These are phyloP conservation scores for Ophiostoma triangulosporum DNA, from an alignment of 2,329 filamentous ascomycete species.

Conservation along the genomic window DNA sequence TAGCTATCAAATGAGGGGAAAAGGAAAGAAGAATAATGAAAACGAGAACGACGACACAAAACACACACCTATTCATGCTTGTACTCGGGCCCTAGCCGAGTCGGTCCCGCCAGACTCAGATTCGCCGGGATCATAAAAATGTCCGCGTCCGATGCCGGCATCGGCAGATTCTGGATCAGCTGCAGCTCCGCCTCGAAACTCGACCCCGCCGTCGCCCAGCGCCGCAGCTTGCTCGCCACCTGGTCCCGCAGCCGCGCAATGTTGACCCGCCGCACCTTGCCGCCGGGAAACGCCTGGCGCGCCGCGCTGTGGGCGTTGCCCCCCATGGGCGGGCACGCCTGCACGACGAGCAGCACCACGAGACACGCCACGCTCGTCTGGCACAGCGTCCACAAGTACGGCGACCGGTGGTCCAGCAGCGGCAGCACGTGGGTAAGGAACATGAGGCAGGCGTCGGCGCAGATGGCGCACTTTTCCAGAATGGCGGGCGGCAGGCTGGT, in stretches of 20 bases:
- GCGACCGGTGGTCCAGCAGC: conserved; percentile 24
- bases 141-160: background rate
- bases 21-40: background rate
- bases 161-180: conserved; percentile 11
- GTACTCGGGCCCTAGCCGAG: background rate
- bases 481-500: conserved; percentile 14
- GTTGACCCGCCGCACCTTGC: conserved; percentile 1
- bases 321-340: conserved; percentile 17
- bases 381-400: conserved; percentile 25
- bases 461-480: conserved; percentile 21
- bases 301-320: conserved; percentile 5
- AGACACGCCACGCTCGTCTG: conserved; percentile 24
- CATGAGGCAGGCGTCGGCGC: conserved; percentile 23
- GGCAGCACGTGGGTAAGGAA: conserved; percentile 24
- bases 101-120: too few species aligned
- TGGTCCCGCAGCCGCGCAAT: conserved; percentile 18
- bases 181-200: conserved; percentile 17
- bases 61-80: background rate
- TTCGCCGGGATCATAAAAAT: background rate
- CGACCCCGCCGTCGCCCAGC: conserved; percentile 22
- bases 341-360: conserved; percentile 21
- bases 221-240: conserved; percentile 19
- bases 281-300: background rate
- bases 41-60: background rate
- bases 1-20: too few species aligned